Base-by-base conservation (phyloP, 108 stramenopile genomes). In the Craspedostauros australis region DNA sequence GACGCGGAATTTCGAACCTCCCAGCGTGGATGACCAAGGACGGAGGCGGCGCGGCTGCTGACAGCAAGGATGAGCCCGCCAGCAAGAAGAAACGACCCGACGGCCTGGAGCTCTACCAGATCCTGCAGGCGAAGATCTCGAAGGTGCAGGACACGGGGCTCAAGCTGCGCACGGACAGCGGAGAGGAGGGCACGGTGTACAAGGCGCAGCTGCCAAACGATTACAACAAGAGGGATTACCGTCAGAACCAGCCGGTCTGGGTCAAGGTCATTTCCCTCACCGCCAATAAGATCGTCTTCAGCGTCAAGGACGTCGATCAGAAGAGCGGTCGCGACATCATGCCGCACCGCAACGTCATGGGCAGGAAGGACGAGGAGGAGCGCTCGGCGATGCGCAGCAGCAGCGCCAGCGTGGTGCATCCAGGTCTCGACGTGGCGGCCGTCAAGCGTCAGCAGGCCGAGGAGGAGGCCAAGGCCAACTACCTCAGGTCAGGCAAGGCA, bases 261-360 rank as follows among this genome's bases (percentile, higher is more conserved):
- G 93, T 96, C 59, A 98, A 98, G 66, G 71, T 98, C 14, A 84
- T 98, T 24, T 88, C 80, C 4, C 56, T 88, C 41, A 84, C 78
- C 0, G 53, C 37, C 14, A 71, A 66, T 40, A 86, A 81, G 33
- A 42, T 96, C 5, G 57, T 83, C 42, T 69, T 95, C 1, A 86
- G 81, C 46, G 69, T 95, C 46, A 95, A 95, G 71, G 97, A 98
- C 63, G 95, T 91, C 28, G 95, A 98, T 51, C 97, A 98, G 64
- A 46, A 46, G 32, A 81, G 91, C 6, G 97, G 97, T 12, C 46
- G 56, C 50, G 95, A 98, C 66, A 51, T 94, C 16, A 85, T 94
- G 85, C 94, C 95, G 16, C 72, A 84, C 58, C 73, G 93, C 43
- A 72, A 73, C 43, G 65, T 20, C 66, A 57, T 6, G 57, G 64